phyloP scores from a whole-genome alignment of 1,284 basidiomycete species.

The Pisolithus thermaeus region DNA sequence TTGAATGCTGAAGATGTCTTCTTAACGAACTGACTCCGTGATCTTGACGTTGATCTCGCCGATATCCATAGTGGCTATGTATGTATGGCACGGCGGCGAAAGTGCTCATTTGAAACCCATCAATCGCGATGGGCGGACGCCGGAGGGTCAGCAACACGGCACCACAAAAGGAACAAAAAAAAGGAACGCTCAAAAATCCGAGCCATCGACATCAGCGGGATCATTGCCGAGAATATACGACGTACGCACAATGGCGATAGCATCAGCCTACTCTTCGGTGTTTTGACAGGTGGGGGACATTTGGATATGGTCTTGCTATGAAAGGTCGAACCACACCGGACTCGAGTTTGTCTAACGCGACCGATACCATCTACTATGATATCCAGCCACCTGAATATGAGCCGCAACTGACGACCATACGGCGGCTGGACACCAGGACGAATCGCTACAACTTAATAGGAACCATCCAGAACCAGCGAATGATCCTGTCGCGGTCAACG shows the following conservation, averaged over 20 bases:
- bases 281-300: conserved; percentile 54
- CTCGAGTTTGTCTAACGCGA: neutral
- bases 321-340: neutral
- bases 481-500: conserved; percentile 15
- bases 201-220: conserved; percentile 83
- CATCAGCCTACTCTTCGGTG: conserved; percentile 76
- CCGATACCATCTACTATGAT: conserved; percentile 40
- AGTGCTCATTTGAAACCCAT: no score
- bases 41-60: conserved; percentile 93
- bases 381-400: conserved; percentile 39
- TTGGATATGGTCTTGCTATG: conserved; percentile 33
- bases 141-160: conserved; percentile 82
- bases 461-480: conserved; percentile 31
- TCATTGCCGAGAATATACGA: conserved; percentile 93
- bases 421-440: conserved; percentile 27
- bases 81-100: no score
- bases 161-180: conserved; percentile 56
- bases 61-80: no score
- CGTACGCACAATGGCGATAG: conserved; percentile 96
- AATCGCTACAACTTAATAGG: conserved; percentile 29
- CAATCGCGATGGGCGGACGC: no score
- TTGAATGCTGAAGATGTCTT: conserved; percentile 97
- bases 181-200: conserved; percentile 56
- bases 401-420: conserved; percentile 31
- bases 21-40: conserved; percentile 91